Conservation (phyloP, 2,329 filamentous ascomycete genomes). For the Onygenales sp. region DNA sequence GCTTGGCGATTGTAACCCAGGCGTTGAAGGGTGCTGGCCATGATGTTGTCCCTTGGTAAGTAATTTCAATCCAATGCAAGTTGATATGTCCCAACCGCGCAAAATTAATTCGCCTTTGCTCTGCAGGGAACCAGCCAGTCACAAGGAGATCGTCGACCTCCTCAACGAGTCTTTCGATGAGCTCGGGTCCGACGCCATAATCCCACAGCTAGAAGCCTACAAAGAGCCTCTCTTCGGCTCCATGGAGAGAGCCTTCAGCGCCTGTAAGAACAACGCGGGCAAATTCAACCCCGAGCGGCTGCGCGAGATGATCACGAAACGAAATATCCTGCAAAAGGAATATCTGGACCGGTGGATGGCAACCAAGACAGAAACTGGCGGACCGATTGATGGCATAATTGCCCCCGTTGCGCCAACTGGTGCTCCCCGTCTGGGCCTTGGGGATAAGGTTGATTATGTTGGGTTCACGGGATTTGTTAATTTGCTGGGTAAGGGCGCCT, state of each 20-base stretch:
- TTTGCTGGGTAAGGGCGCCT: constrained; percentile 15
- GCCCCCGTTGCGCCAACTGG: constrained; percentile 10
- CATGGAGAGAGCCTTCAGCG: constrained; percentile 7
- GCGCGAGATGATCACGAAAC: constrained; percentile 18
- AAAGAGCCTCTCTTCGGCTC: constrained; percentile 18
- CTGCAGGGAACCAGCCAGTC: constrained; percentile 21
- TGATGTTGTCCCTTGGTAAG: constrained; percentile 25
- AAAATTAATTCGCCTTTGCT: not conserved
- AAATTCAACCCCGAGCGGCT: constrained; percentile 19
- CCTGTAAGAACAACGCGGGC: not conserved
- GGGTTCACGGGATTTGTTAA: constrained; percentile 20
- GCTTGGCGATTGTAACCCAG: constrained; percentile 22
- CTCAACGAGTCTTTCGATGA: constrained; percentile 23
- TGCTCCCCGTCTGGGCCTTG: constrained; percentile 14
- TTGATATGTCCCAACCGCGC: constrained; percentile 2
- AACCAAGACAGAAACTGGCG: constrained; percentile 9
- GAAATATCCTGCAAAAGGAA: constrained; percentile 16
- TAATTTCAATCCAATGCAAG: not conserved
- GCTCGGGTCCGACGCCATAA: constrained; percentile 24
- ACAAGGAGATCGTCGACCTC: constrained; percentile 20
- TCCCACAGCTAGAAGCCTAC: constrained; percentile 18
- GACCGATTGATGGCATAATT: constrained; percentile 14
- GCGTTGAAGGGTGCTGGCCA: constrained; percentile 28
- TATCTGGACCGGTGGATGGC: constrained; percentile 15
- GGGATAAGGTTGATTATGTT: constrained; percentile 17